Conservation (phyloP, 306 rosid genomes). For the Lithocarpus polystachyus region DNA sequence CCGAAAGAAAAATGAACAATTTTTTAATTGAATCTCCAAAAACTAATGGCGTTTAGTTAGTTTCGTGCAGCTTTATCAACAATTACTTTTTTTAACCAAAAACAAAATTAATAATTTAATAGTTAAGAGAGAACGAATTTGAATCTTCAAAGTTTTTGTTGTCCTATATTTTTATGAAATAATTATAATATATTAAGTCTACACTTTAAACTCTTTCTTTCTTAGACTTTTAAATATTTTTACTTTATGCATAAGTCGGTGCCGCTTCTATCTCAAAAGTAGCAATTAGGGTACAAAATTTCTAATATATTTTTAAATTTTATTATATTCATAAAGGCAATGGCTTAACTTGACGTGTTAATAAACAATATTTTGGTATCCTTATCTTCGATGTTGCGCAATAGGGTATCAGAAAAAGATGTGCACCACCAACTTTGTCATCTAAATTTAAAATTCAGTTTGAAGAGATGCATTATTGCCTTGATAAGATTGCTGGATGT, state of each 20-base stretch:
- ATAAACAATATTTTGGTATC: background rate
- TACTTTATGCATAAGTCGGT: rapidly evolving
- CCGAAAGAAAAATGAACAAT: too few relatives aligned
- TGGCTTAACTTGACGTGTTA: background rate
- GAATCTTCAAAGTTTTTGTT: too few relatives aligned
- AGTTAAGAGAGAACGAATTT: too few relatives aligned
- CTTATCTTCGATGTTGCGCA: background rate
- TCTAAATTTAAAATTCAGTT: background rate
- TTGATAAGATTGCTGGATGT: background rate
- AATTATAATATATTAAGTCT: background rate
- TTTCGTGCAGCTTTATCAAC: background rate
- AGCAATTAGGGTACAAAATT: too few relatives aligned
- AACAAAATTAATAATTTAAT: too few relatives aligned
- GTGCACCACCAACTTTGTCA: background rate
- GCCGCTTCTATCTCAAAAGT: background rate
- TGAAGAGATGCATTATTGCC: background rate
- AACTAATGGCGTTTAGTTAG: background rate
- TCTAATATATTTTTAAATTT: too few relatives aligned
- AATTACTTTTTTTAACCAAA: too few relatives aligned
- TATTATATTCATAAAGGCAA: too few relatives aligned
- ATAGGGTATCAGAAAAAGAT: background rate
- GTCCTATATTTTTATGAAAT: too few relatives aligned
- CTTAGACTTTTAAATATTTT: rapidly evolving
- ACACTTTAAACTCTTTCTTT: rapidly evolving
- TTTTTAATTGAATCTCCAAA: background rate